Percentiles rank a stretch among this genome's conserved stretches.
phyloP scores from a whole-genome alignment of 1,284 basidiomycete species.

The Ceratobasidium sp. region DNA sequence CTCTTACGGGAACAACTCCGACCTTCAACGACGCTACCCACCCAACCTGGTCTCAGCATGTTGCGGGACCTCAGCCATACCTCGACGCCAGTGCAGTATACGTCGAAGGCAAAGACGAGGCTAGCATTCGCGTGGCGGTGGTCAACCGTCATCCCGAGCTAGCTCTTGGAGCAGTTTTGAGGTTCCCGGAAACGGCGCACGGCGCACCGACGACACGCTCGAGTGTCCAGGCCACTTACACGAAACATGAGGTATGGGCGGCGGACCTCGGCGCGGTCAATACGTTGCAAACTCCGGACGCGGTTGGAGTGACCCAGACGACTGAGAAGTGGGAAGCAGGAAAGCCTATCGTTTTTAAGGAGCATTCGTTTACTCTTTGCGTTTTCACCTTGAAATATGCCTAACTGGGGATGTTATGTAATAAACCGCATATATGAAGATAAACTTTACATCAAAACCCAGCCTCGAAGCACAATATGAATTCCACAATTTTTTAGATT shows the following conservation, averaged over 20 bases:
- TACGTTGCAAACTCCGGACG: constrained; percentile 60
- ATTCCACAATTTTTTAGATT: too few relatives aligned
- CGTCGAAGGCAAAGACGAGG: constrained; percentile 50
- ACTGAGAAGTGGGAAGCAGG: constrained; percentile 57
- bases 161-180: constrained; percentile 58
- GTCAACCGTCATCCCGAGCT: constrained; percentile 62
- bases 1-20: constrained; percentile 52
- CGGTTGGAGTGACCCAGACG: constrained; percentile 59
- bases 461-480: too few relatives aligned
- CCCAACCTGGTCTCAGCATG: constrained; percentile 64
- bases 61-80: constrained; percentile 61
- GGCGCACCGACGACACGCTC: constrained; percentile 14
- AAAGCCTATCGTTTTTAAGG: constrained; percentile 59
- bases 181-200: constrained; percentile 56
- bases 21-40: constrained; percentile 54
- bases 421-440: not conserved
- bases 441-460: too few relatives aligned
- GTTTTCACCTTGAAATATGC: constrained; percentile 28
- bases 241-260: constrained; percentile 66
- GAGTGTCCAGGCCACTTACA: constrained; percentile 50
- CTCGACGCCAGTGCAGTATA: constrained; percentile 67
- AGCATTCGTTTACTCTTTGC: constrained; percentile 63
- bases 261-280: constrained; percentile 60
- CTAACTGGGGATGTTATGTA: not conserved
- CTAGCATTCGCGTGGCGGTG: constrained; percentile 63